phyloP scores from a whole-genome alignment of 2,329 filamentous ascomycete species.

The Verticillium isaacii region DNA sequence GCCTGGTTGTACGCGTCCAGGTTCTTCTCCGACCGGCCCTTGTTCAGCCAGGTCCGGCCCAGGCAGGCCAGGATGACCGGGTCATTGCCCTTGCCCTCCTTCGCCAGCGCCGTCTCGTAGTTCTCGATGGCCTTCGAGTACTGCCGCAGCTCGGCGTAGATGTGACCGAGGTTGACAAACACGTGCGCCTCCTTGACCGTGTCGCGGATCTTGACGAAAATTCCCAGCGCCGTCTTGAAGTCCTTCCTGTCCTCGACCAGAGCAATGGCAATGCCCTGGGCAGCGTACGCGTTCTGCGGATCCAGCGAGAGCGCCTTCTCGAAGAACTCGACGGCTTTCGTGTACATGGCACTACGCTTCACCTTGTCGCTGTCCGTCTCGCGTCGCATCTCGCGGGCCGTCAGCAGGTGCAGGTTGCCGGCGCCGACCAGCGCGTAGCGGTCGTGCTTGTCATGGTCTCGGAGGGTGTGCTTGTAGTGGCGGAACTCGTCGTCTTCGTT shows the following conservation, averaged over 20 bases:
- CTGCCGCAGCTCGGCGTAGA: slow-evolving; percentile 86
- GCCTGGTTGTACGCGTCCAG: slow-evolving; percentile 53
- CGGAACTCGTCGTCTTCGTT: slow-evolving; percentile 87
- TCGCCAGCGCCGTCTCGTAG: slow-evolving; percentile 81
- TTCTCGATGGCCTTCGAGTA: slow-evolving; percentile 89
- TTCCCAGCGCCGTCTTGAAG: slow-evolving; percentile 71
- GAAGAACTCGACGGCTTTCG: slow-evolving; percentile 94
- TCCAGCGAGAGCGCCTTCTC: slow-evolving; percentile 96
- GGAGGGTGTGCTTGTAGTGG: slow-evolving; percentile 93
- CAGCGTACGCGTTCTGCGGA: slow-evolving; percentile 90
- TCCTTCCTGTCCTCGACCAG: slow-evolving; percentile 94
- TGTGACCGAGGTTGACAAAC: slow-evolving; percentile 88
- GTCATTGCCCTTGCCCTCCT: slow-evolving; percentile 70
- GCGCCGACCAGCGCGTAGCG: slow-evolving; percentile 94
- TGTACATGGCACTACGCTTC: slow-evolving; percentile 81
- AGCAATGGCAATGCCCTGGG: slow-evolving; percentile 92
- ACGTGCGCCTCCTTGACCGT: slow-evolving; percentile 85
- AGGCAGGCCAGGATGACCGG: slow-evolving; percentile 78
- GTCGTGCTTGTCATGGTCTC: slow-evolving; percentile 95
- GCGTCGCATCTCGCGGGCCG: slow-evolving; percentile 90
- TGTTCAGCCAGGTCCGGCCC: slow-evolving; percentile 80
- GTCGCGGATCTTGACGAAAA: slow-evolving; percentile 87
- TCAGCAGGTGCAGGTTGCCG: slow-evolving; percentile 85
- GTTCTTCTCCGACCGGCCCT: slow-evolving; percentile 61
- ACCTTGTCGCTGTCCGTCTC: slow-evolving; percentile 87